Evolutionary conservation across 208 protist genomes (phyloP), one percentile per base, ranked within the genome.

Genomic region (Wallacemonas sp.): DNA sequence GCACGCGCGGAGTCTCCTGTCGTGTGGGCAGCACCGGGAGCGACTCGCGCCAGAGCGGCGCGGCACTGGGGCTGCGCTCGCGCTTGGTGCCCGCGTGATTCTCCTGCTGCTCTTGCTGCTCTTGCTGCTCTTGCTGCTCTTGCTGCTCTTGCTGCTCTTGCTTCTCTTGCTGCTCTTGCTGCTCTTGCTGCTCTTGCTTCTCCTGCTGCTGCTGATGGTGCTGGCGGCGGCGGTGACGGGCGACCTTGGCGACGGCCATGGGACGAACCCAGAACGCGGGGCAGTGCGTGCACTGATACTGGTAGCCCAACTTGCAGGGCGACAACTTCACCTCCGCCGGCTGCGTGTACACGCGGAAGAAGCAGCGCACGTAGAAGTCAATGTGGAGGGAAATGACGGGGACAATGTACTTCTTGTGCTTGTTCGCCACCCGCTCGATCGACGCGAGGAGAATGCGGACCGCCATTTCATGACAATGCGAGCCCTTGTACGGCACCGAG

Each of bases 281-380:
- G 81, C 98, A 99, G 25, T 91, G 85, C 11, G 76, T 87, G 87
- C 98, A 99, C 82, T 99, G 94, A 63, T 95, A 87, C 64, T 98
- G 81, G 61, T 98, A 86, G 12, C 84, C 80, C 39, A 96, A 65
- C 78, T 98, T 98, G 49, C 82, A 93, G 42, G 80, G 55, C 36
- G 81, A 82, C 33, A 91, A 81, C 88, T 99, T 99, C 41, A 84
- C 87, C 70, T 97, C 91, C 0, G 84, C 82, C 4, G 82, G 63
- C 59, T 94, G 90, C 26, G 85, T 97, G 79, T 97, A 96, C 18
- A 99, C 96, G 46, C 98, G 93, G 23, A 99, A 86, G 87, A 99
- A 99, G 48, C 99, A 94, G 44, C 99, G 94, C 8, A 99, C 89
- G 76, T 99, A 99, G 65, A 99, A 99, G 87, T 99, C 98, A 71